A percentile compares a stretch with the other conserved stretches of the same genome.
phyloP scores from a whole-genome alignment of 1,284 basidiomycete genomes.

The Trichosporon coremiiforme region DNA sequence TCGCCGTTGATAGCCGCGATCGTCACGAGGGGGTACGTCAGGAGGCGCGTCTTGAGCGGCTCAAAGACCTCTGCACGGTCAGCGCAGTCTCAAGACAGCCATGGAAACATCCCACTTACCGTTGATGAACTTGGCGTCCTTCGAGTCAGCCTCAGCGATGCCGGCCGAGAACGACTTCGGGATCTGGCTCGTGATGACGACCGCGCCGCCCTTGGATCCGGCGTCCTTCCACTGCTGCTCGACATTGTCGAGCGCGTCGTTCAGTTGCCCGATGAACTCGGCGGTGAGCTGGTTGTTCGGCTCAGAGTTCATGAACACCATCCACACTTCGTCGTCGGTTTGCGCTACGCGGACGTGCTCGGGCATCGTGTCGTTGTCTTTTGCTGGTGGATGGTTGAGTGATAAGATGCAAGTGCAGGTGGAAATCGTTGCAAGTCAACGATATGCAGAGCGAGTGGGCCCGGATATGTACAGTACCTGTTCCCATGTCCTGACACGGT shows the following conservation, averaged over 20 bases:
- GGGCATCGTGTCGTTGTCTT: background rate
- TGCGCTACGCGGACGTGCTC: slow-evolving; percentile 10
- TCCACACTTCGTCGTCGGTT: slow-evolving; percentile 16
- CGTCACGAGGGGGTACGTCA: slow-evolving; percentile 61
- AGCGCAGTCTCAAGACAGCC: too few relatives aligned
- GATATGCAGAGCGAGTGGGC: background rate
- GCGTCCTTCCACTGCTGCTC: slow-evolving; percentile 15
- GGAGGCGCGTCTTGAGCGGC: slow-evolving; percentile 46
- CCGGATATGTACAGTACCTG: slow-evolving; percentile 8
- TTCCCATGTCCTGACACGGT: background rate
- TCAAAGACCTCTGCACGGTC: slow-evolving; percentile 49
- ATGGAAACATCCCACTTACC: too few relatives aligned
- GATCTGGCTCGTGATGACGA: slow-evolving; percentile 72
- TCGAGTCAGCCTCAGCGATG: slow-evolving; percentile 68
- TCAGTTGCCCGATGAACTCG: slow-evolving; percentile 9
- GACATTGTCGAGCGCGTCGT: background rate
- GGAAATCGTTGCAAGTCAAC: background rate
- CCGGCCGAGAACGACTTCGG: slow-evolving; percentile 91
- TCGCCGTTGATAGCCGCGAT: slow-evolving; percentile 90
- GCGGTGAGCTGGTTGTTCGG: slow-evolving; percentile 12
- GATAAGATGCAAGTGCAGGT: background rate
- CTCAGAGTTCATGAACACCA: slow-evolving; percentile 16
- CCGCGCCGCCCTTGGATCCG: slow-evolving; percentile 61
- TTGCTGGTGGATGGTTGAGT: background rate
- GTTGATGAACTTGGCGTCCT: slow-evolving; percentile 72